Evolutionary conservation across 208 protist species (phyloP), one percentile per base, ranked within the genome.

Genomic region (Crithidia fasciculata): DNA sequence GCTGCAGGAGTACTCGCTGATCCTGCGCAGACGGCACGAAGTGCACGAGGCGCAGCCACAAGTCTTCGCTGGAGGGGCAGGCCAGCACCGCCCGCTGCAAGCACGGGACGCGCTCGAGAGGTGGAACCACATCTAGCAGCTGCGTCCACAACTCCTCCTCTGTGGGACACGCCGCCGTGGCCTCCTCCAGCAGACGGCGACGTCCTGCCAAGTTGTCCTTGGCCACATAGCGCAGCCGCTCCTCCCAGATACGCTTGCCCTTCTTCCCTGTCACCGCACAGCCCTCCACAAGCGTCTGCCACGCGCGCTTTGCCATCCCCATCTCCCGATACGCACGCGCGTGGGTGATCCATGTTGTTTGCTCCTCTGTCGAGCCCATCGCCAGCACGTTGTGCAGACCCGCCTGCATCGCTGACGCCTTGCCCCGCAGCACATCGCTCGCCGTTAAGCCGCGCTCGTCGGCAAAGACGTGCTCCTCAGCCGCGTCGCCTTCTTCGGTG

Each of bases 291-390:
- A 96, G 79, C 18, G 85, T 89, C 43, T 87, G 77, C 10, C 83
- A 78, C 8, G 91, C 91, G 44, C 86, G 85, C 28, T 76, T 74
- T n/a, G 60, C 53, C 78, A 89, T 82, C 58, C 89, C 91, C 82
- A 94, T 91, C 73, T 94, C 84, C 10, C 87, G 80, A 19, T 87
- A 83, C 5, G 86, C 91, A 39, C 89, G 82, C 0, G 91, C 78
- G 56, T 92, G 92, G 3, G 87, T 95, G 72, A 96, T 89, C 85
- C 87, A 96, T 8, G 91, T 96, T 3, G 80, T 87, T 69, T 92
- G 91, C 79, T 96, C 87, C 59, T 87, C 87, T 13, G 81, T 67
- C 13, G 91, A 96, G 55, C 91, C 91, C 85, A 93, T 92, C 19
- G 72, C 78, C 19, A 96, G 81, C 16, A 96, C 67, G 56, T 70